A percentile compares a stretch with the other conserved stretches of the same genome.
Conservation (phyloP, 164 flowering plant genomes). For the Annona squamosa region DNA sequence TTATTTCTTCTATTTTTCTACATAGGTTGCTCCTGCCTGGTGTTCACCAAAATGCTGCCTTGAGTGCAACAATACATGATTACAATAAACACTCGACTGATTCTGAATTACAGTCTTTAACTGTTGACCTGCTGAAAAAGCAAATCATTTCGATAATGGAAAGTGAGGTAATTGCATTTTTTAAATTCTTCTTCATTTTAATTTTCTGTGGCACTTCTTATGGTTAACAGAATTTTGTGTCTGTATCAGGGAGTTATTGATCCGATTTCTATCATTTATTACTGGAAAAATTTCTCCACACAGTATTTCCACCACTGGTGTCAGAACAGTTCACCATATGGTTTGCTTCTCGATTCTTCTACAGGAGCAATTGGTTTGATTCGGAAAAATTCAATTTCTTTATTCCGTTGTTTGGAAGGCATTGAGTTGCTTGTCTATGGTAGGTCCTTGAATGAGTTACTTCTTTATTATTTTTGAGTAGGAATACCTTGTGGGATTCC, state of each 20-base stretch:
- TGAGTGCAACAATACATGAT: conserved; percentile 56
- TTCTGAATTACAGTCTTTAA: conserved; percentile 54
- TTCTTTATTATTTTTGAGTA: conserved; percentile 1
- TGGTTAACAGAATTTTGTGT: conserved; percentile 1
- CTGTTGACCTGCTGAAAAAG: conserved; percentile 54
- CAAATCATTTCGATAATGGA: conserved; percentile 73
- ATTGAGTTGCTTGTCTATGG: conserved; percentile 69
- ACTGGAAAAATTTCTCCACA: conserved; percentile 63
- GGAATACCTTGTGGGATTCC: neutral
- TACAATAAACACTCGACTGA: conserved; percentile 62
- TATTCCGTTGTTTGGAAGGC: conserved; percentile 66
- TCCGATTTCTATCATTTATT: conserved; percentile 39
- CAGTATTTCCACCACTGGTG: conserved; percentile 76
- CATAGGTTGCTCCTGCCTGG: conserved; percentile 79
- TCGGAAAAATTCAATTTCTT: conserved; percentile 57
- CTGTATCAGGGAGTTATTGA: conserved; percentile 47
- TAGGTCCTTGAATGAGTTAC: conserved; percentile 17
- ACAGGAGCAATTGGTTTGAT: conserved; percentile 64
- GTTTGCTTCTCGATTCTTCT: conserved; percentile 53
- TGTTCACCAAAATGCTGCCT: conserved; percentile 42
- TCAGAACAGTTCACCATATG: conserved; percentile 47
- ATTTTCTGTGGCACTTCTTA: neutral
- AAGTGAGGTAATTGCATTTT: conserved; percentile 43
- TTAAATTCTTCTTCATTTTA: conserved; percentile 4
- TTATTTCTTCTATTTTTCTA: conserved; percentile 76